Conservation (phyloP, 2,329 filamentous ascomycete species). For the Dendrostoma leiphaemia region DNA sequence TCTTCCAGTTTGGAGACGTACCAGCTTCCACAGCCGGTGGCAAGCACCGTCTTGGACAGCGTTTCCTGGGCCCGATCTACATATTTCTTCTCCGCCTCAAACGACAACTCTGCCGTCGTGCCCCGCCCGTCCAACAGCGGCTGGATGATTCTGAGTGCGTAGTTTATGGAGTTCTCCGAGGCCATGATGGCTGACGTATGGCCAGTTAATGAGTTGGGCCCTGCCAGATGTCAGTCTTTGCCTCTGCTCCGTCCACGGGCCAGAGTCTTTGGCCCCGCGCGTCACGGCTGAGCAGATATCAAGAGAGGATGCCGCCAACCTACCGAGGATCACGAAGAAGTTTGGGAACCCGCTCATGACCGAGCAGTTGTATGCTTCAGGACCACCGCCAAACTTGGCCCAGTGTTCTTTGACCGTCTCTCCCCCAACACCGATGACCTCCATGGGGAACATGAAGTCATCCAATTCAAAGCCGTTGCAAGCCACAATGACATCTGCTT, state of each 20-base stretch:
- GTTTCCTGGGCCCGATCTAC: constrained; percentile 30
- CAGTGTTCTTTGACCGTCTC: constrained; percentile 53
- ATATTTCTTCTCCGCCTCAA: constrained; percentile 33
- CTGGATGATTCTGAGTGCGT: constrained; percentile 56
- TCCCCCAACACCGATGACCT: constrained; percentile 49
- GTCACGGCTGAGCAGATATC: not conserved
- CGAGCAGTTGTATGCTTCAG: constrained; percentile 59
- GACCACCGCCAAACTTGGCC: constrained; percentile 52
- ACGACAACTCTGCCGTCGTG: constrained; percentile 31
- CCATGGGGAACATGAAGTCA: constrained; percentile 50
- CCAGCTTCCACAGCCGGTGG: constrained; percentile 35
- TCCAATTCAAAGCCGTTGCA: constrained; percentile 61
- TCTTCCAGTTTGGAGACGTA: constrained; percentile 28
- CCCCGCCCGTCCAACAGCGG: constrained; percentile 37
- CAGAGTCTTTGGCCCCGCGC: not conserved
- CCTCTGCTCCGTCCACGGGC: not conserved
- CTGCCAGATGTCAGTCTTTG: constrained; percentile 22
- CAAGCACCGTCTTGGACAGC: constrained; percentile 34
- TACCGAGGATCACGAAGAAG: constrained; percentile 59
- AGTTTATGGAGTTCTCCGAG: constrained; percentile 60
- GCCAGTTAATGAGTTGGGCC: constrained; percentile 62
- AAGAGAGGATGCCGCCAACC: constrained; percentile 6
- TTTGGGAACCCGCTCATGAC: constrained; percentile 62
- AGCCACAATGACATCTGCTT: constrained; percentile 59
- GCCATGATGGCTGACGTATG: constrained; percentile 49